Evolutionary conservation across 768 basidiomycete species (phyloP).

Genomic region (Tricholoma bakamatsutake): DNA sequence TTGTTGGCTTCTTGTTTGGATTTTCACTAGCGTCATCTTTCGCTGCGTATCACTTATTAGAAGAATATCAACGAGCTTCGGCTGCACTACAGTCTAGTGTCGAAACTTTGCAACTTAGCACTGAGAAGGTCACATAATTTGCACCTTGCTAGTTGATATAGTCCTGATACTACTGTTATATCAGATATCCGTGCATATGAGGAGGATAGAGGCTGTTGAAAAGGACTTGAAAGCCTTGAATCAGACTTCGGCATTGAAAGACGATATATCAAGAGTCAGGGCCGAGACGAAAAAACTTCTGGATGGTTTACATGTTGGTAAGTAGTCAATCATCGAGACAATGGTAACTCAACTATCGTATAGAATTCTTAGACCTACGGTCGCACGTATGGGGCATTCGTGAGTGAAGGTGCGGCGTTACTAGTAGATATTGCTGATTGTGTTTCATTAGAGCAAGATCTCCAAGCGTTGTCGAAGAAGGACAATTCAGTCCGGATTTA

Average conservation of each 20-base stretch:
- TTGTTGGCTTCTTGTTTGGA: constrained; percentile 82
- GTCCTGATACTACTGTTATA: not conserved
- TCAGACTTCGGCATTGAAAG: constrained; percentile 63
- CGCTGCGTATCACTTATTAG: constrained; percentile 82
- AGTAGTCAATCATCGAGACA: constrained; percentile 16
- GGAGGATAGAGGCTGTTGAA: constrained; percentile 82
- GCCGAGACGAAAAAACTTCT: constrained; percentile 85
- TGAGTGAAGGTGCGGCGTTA: constrained; percentile 34
- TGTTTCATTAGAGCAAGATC: constrained; percentile 59
- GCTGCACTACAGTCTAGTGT: constrained; percentile 85
- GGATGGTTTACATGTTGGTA: constrained; percentile 76
- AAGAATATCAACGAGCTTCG: constrained; percentile 87
- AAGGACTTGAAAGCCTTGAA: constrained; percentile 78
- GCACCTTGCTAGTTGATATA: not conserved
- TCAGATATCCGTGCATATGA: constrained; percentile 78
- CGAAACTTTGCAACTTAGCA: constrained; percentile 78
- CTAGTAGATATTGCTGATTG: not conserved
- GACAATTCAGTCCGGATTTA: constrained; percentile 57
- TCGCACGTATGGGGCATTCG: constrained; percentile 86
- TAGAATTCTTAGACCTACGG: constrained; percentile 78
- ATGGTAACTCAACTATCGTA: not conserved
- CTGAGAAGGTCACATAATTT: constrained; percentile 55
- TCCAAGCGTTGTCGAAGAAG: constrained; percentile 69
- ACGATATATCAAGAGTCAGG: constrained; percentile 70
- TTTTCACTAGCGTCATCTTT: constrained; percentile 86